A percentile compares a stretch with the other conserved stretches of the same genome.
phyloP scores from a whole-genome alignment of 768 basidiomycete species.

The Cystofilobasidium bisporidii region DNA sequence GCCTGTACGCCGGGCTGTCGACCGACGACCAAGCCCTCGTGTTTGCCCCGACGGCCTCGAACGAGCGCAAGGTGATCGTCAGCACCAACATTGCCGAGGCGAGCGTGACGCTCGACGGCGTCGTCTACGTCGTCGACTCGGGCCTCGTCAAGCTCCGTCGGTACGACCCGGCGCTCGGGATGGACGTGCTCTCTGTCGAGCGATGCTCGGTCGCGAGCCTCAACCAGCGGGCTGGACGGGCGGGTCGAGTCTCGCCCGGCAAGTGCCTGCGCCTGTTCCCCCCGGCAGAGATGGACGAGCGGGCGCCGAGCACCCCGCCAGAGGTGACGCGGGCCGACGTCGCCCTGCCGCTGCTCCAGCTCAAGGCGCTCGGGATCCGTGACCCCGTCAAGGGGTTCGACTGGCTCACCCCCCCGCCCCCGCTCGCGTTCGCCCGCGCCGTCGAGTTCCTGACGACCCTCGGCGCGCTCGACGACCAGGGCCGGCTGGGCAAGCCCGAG shows the following conservation, averaged over 20 bases:
- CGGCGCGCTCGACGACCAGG: conserved; percentile 67
- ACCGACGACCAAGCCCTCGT: conserved; percentile 78
- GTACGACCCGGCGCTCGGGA: conserved; percentile 73
- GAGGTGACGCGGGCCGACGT: conserved; percentile 88
- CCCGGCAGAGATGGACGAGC: conserved; percentile 49
- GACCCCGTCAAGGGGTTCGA: conserved; percentile 86
- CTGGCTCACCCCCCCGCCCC: conserved; percentile 82
- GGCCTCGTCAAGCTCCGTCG: conserved; percentile 96
- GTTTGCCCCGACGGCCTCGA: conserved; percentile 65
- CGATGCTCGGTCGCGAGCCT: conserved; percentile 82
- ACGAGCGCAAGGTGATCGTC: conserved; percentile 78
- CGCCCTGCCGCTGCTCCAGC: conserved; percentile 79
- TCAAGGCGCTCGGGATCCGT: conserved; percentile 89
- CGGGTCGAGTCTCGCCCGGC: conserved; percentile 85
- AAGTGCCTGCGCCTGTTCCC: conserved; percentile 89
- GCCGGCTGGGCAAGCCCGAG: conserved; percentile 62
- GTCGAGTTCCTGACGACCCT: conserved; percentile 70
- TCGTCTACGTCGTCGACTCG: conserved; percentile 84
- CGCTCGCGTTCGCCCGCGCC: conserved; percentile 72
- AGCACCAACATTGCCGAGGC: conserved; percentile 97
- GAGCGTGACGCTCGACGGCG: conserved; percentile 91
- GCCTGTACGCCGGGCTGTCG: conserved; percentile 80
- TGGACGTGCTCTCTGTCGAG: conserved; percentile 72
- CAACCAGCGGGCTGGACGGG: conserved; percentile 84
- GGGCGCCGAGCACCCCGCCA: conserved; percentile 65